Percentiles rank a stretch among this genome's conserved stretches.
These are phyloP conservation scores for Coniochaeta ligniaria DNA, from an alignment of 2,329 filamentous ascomycete genomes.

Conservation along the genomic window DNA sequence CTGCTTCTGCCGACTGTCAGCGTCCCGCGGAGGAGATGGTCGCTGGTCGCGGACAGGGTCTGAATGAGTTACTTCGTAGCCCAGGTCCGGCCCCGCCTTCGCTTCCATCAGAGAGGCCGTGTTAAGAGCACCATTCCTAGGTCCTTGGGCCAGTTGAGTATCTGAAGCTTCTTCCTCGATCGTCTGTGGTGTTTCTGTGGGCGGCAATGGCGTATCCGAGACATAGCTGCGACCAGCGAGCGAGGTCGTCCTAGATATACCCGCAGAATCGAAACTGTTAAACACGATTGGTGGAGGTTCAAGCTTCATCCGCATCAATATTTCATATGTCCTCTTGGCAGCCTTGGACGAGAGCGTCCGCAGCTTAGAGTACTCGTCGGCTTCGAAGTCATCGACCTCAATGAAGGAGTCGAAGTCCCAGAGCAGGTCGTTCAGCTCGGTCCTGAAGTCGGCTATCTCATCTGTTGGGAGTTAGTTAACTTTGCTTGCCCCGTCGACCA, in stretches of 20 bases:
- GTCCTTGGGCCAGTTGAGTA: background rate
- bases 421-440: conserved; percentile 39
- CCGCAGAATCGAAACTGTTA: background rate
- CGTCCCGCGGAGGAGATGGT: background rate
- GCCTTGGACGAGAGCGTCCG: conserved; percentile 39
- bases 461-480: conserved; percentile 23
- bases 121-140: background rate
- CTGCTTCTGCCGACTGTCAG: background rate
- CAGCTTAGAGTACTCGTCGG: conserved; percentile 39
- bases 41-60: background rate
- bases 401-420: conserved; percentile 52
- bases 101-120: background rate
- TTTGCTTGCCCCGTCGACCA: background rate
- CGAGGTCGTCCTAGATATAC: conserved; percentile 8
- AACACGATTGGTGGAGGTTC: conserved; percentile 16
- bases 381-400: conserved; percentile 42
- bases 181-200: background rate
- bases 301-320: conserved; percentile 47
- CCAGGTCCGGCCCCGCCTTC: background rate
- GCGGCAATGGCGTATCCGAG: background rate
- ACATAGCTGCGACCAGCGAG: background rate
- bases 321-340: conserved; percentile 40
- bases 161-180: background rate
- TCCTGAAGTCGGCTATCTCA: conserved; percentile 40
- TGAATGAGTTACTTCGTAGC: background rate